Evolutionary conservation across 2,329 filamentous ascomycete genomes (phyloP), one percentile per base, ranked within the genome.

Genomic region (Fusarium sp.): DNA sequence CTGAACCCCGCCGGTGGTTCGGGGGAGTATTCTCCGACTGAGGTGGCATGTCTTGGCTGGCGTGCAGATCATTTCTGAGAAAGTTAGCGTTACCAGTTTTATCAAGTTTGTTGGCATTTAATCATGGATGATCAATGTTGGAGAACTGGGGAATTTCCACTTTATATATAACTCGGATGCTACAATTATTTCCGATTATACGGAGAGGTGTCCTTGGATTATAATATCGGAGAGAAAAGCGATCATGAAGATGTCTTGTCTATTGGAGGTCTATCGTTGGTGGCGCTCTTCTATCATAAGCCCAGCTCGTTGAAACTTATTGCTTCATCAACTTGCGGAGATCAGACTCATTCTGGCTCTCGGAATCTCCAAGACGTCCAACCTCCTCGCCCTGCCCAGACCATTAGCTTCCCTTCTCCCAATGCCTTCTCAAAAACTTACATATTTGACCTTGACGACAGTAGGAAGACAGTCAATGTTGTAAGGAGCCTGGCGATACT

Each of bases 401-500:
- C 1, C 0, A 13, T 70, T 37, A 58, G 41, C 5, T 21, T 21
- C 3, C 4, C 4, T 21, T 4, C 4, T 21, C 21, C 21, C 21
- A 21, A 21, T 21, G n/a, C n/a, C n/a, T n/a, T 21, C 21, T 21
- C 21, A 21, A 4, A 4, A 21, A 65, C 68, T 54, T 31, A 77
- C 75, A 34, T 77, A 63, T 52, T 76, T 58, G 1, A 75, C 54
- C 34, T 70, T 73, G 21, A 77, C 75, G 12, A 77, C 60, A 0
- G 75, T 77, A 3, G 75, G 75, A 19, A 77, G 72, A 2, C 75
- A 65, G 6, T 70, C n/a, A n/a, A 77, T 65, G 28, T 72, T 73
- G 31, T 76, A 77, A 0, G 75, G 74, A 1, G 62, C 58, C 19
- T 56, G 44, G 30, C 75, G 62, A 39, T 76, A 77, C 62, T 76